Base-by-base conservation (phyloP, 768 basidiomycete species). In the Trametes coccinea region DNA sequence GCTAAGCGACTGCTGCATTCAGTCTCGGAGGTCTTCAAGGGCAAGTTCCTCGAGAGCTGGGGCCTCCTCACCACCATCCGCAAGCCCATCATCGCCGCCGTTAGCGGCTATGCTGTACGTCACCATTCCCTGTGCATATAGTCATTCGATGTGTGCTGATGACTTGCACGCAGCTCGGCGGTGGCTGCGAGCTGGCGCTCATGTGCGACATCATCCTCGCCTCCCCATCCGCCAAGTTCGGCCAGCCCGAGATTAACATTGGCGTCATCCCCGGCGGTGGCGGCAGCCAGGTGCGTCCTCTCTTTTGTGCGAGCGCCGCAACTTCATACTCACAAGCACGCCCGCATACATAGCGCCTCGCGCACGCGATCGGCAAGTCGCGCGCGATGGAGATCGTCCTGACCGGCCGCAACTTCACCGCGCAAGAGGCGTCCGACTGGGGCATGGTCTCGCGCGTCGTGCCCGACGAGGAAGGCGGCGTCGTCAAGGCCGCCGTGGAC, bases 201-300 rank as follows among this genome's bases (percentile, higher is more conserved):
- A 93, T 93, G 87, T 92, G 93, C 74, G 96, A 98, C 77, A 93
- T 98, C 73, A 88, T 98, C 70, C 85, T 97, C 51, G 93, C 89
- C 16, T 90, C 93, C 5, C 90, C 93, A 2, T 92, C 84, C 9
- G 96, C 96, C 16, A 86, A 87, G 67, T 97, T 99, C 67, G 94
- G 94, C 16, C 96, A 97, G 72, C 96, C 96, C 16, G 96, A 98
- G 73, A 94, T 99, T 74, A 95, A 92, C 71, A 82, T 98, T 33
- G 96, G 95, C 55, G 88, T 93, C 62, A 97, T 98, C 71, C 95
- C 95, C 14, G 95, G 95, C 3, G 93, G 90, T 8, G 96, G 95
- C 33, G 95, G 95, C 4, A 93, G 94, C 2, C 95, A 65, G 63
- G 63, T 64, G 11, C 34, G 55, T 40, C 30, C 33, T 40, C 29